A percentile compares a stretch with the other conserved stretches of the same genome.
phyloP scores from a whole-genome alignment of 2,329 filamentous ascomycete species.

The Pyricularia sp. region DNA sequence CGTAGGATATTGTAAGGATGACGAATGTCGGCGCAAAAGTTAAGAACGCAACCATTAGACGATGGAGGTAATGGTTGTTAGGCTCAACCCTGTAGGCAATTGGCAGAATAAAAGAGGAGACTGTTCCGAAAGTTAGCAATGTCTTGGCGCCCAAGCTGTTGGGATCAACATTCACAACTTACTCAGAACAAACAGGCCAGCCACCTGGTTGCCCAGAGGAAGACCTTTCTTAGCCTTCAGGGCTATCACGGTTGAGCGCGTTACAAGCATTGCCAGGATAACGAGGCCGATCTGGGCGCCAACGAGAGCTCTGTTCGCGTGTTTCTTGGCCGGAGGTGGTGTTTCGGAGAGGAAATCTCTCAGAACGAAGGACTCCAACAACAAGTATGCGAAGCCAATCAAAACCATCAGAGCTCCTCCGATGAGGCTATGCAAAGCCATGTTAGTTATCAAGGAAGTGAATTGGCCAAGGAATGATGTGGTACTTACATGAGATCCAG shows the following conservation, averaged over 20 bases:
- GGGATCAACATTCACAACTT: slow-evolving; percentile 19
- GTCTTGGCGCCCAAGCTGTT: neutral
- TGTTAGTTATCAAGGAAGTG: neutral
- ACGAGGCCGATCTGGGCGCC: slow-evolving; percentile 73
- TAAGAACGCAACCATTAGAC: slow-evolving; percentile 80
- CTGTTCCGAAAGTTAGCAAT: slow-evolving; percentile 9
- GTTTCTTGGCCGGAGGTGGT: slow-evolving; percentile 19
- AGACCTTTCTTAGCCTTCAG: slow-evolving; percentile 78
- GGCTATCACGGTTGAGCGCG: slow-evolving; percentile 74
- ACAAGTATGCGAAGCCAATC: slow-evolving; percentile 68
- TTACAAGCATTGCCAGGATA: slow-evolving; percentile 74
- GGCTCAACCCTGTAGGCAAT: slow-evolving; percentile 72
- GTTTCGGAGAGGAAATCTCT: slow-evolving; percentile 29
- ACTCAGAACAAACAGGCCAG: slow-evolving; percentile 76
- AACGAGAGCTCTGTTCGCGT: slow-evolving; percentile 48
- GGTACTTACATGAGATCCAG: slow-evolving; percentile 58
- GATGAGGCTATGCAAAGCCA: slow-evolving; percentile 41
- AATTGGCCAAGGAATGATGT: slow-evolving; percentile 4
- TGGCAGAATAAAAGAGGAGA: slow-evolving; percentile 68
- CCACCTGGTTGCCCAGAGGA: slow-evolving; percentile 76
- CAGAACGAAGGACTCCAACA: slow-evolving; percentile 60
- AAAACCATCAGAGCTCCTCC: slow-evolving; percentile 72
- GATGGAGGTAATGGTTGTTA: slow-evolving; percentile 82
- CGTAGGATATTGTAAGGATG: slow-evolving; percentile 93
- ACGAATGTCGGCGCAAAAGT: slow-evolving; percentile 91